Evolutionary conservation across 2,329 filamentous ascomycete genomes (phyloP).

Genomic region (Xylariaceae sp.): DNA sequence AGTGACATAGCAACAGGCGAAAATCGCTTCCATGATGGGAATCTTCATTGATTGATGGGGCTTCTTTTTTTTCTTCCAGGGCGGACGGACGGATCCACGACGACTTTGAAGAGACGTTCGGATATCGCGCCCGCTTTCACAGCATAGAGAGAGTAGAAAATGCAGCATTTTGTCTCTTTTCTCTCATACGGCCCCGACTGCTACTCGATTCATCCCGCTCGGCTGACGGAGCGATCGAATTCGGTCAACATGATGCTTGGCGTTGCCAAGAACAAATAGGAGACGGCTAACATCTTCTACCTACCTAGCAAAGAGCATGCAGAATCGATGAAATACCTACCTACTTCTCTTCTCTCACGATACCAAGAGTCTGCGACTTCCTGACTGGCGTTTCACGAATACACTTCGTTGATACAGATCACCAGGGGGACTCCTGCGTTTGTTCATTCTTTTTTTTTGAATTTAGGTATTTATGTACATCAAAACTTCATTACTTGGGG

Average conservation of each 20-base stretch:
- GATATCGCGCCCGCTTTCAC: background rate
- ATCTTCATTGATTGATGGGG: background rate
- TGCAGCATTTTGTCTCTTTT: conserved; percentile 1
- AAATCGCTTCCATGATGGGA: background rate
- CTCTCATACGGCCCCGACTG: background rate
- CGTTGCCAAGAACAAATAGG: background rate
- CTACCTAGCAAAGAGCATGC: background rate
- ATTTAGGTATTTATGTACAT: too few relatives aligned
- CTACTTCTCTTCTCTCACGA: background rate
- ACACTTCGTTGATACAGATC: too few relatives aligned
- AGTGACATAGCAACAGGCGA: conserved; percentile 9
- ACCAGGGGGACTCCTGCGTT: too few relatives aligned
- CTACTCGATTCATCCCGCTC: background rate
- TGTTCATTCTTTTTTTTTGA: too few relatives aligned
- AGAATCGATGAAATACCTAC: background rate
- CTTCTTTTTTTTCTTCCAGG: background rate
- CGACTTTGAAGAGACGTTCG: background rate
- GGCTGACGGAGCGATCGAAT: background rate
- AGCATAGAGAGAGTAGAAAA: conserved; percentile 12
- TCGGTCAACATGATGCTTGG: background rate
- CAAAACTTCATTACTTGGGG: too few relatives aligned
- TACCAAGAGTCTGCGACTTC: background rate
- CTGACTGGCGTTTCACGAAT: background rate
- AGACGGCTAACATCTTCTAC: background rate
- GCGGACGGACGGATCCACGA: background rate